phyloP scores from a whole-genome alignment of 2,329 filamentous ascomycete genomes.

The Fusarium graminum region DNA sequence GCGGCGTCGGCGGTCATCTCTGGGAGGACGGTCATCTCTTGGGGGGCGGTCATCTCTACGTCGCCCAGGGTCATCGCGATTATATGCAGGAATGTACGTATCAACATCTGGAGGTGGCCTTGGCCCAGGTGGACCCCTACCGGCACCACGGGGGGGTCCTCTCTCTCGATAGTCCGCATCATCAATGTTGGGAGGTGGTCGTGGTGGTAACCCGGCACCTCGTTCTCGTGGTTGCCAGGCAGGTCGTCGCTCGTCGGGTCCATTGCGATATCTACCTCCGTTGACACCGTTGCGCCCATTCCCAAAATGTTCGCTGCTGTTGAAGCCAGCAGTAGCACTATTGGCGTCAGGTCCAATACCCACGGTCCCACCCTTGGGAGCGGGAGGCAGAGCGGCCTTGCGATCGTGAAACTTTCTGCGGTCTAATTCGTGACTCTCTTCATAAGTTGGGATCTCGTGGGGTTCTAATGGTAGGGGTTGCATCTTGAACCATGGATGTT shows the following conservation, averaged over 20 bases:
- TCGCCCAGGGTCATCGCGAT: conserved; percentile 52
- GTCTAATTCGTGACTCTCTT: conserved; percentile 97
- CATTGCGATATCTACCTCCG: conserved; percentile 59
- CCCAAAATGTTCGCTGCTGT: conserved; percentile 64
- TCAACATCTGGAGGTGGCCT: conserved; percentile 58
- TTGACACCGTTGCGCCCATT: conserved; percentile 62
- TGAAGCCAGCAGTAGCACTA: conserved; percentile 61
- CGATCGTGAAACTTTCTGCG: conserved; percentile 90
- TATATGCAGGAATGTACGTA: conserved; percentile 65
- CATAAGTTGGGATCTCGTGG: conserved; percentile 89
- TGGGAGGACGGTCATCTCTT: conserved; percentile 50
- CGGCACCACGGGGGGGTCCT: conserved; percentile 47
- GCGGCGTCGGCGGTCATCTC: conserved; percentile 52
- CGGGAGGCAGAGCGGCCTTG: conserved; percentile 85
- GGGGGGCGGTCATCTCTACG: conserved; percentile 53
- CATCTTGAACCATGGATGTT: conserved; percentile 91
- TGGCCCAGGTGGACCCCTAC: conserved; percentile 49
- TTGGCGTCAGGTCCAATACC: conserved; percentile 75
- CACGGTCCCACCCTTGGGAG: conserved; percentile 90
- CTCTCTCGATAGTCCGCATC: conserved; percentile 58
- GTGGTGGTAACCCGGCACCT: conserved; percentile 62
- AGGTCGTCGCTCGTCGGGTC: conserved; percentile 62
- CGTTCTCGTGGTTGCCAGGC: conserved; percentile 67
- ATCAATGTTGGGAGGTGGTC: conserved; percentile 52
- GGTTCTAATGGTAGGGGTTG: conserved; percentile 83